Base-by-base conservation (phyloP, 2,329 filamentous ascomycete genomes). In the Apiospora sp. region DNA sequence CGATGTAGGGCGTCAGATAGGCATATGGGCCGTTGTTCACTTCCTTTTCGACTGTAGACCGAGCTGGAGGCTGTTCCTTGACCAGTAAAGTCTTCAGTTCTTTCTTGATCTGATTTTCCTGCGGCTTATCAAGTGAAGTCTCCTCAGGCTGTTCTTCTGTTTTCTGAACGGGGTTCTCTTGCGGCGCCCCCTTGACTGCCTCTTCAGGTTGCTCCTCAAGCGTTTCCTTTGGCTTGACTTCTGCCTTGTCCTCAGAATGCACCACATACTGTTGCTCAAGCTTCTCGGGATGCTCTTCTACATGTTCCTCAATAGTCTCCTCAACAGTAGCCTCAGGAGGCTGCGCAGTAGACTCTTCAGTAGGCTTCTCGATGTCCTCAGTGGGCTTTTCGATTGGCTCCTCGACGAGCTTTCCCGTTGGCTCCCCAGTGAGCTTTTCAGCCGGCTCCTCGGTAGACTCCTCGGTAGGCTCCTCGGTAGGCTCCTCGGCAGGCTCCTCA, bases 1-100 rank as follows among this genome's bases (percentile, higher is more conserved):
- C 68, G 13, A 81, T 75, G 51, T 81, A 82, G 6, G 80, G 79
- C 3, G 79, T 81, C 24, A 82, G 75, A 51, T 79, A 74, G 3
- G 75, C 76, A 41, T 76, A 75, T 48, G 76, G 76, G 51, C 72
- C 71, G 13, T 16, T 72, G 46, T 70, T 37, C 24, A 43, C 44
- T 51, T 75, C 69, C 22, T 76, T 61, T 46, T 43, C 49, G 19
- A 69, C 68, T 24, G 46, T 69, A 68, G 19, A n/a, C 24, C 13
- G 19, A 37, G 19, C 41, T 44, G 67, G 43, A 44, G 16, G 6
- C 7, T 69, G 27, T 13, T 68, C n/a, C 67, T 30, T 27, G 1
- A 19, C 16, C 22, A 24, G n/a, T 12, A 43, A 37, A 48, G 7
- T 67, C 54, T n/a, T 69, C 67, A 37, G 30, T n/a, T 41, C n/a